Conservation (phyloP, 768 basidiomycete species). For the Tylopilus balloui region DNA sequence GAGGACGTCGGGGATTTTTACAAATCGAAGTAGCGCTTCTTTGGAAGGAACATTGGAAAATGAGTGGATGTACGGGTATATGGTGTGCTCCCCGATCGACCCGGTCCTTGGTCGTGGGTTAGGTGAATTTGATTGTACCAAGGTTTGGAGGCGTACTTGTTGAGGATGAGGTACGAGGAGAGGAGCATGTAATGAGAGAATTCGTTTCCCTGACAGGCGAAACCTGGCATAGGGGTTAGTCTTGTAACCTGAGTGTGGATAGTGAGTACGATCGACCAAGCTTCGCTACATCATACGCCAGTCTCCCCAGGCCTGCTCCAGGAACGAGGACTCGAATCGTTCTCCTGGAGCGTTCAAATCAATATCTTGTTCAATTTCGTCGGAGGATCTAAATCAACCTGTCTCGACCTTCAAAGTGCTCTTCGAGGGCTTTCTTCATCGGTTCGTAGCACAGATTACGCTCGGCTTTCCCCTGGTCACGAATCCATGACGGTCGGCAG, state of each 20-base stretch:
- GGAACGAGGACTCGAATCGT: slow-evolving; percentile 78
- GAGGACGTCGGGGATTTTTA: slow-evolving; percentile 79
- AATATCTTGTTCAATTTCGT: not conserved
- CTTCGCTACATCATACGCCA: slow-evolving; percentile 84
- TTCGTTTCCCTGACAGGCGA: slow-evolving; percentile 90
- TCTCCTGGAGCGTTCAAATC: slow-evolving; percentile 31
- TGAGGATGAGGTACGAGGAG: slow-evolving; percentile 82
- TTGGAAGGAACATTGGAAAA: slow-evolving; percentile 76
- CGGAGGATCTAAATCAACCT: slow-evolving; percentile 34
- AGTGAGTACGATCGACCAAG: slow-evolving; percentile 47
- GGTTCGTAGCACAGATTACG: slow-evolving; percentile 78
- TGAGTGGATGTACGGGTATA: slow-evolving; percentile 89
- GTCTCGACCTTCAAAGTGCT: slow-evolving; percentile 51
- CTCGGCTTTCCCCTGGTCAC: slow-evolving; percentile 62
- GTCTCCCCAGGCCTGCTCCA: slow-evolving; percentile 82
- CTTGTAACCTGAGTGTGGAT: not conserved
- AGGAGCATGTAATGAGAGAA: slow-evolving; percentile 96
- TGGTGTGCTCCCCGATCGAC: slow-evolving; percentile 60
- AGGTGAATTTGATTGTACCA: not conserved
- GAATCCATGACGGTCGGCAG: not conserved
- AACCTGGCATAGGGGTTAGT: slow-evolving; percentile 49
- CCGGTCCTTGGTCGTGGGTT: slow-evolving; percentile 45
- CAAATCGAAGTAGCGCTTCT: slow-evolving; percentile 56
- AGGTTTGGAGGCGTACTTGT: slow-evolving; percentile 49
- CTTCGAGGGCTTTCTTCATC: slow-evolving; percentile 68